Base-by-base conservation (phyloP, 257 asterid species). In the Solanum chmielewskii region DNA sequence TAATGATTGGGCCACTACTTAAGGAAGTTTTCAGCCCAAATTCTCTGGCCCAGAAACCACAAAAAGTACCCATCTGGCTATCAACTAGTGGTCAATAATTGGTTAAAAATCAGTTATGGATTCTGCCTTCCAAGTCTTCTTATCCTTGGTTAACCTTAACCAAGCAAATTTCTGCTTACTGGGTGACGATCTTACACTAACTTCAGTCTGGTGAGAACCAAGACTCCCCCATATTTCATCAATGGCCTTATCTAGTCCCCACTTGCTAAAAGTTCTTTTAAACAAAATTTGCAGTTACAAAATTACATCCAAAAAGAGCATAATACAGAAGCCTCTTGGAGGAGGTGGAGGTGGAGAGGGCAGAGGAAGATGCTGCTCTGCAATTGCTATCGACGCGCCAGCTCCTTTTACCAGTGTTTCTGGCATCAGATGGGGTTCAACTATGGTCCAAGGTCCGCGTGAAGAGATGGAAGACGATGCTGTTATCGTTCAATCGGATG, bases 401-500 rank as follows among this genome's bases (percentile, higher is more conserved):
- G 88, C 95, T 86, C 91, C 98, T 21, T 71, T 92, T 42, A 81
- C 94, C 9, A 80, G 91, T 52, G 95, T 91, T 41, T 90, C 97
- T 31, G 93, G 93, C 25, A 92, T 96, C 87, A 87, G 94, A 90
- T 96, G 97, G 98, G 99, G 98, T 2, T 94, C 96, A 56, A 89
- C 93, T 35, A 90, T 91, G 88, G 86, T 94, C 74, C 94, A 95
- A 87, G 98, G 99, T 13, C 93, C 93, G 27, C 98, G 98, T n/a
- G 98, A 94, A 59, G 99, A 97, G 91, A 97, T 97, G 98, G 99
- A 97, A 92, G 99, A 97, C 86, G 99, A 95, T 86, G 91, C 89
- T 83, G 90, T 94, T 27, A 88, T 95, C 86, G 27, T 95, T 83
- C 94, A 91, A 86, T 90, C 96, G 1, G 95, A 94, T 86, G 94